A percentile compares a stretch with the other conserved stretches of the same genome.
Conservation (phyloP, 805 yeast species). For the Pichia heedii region DNA sequence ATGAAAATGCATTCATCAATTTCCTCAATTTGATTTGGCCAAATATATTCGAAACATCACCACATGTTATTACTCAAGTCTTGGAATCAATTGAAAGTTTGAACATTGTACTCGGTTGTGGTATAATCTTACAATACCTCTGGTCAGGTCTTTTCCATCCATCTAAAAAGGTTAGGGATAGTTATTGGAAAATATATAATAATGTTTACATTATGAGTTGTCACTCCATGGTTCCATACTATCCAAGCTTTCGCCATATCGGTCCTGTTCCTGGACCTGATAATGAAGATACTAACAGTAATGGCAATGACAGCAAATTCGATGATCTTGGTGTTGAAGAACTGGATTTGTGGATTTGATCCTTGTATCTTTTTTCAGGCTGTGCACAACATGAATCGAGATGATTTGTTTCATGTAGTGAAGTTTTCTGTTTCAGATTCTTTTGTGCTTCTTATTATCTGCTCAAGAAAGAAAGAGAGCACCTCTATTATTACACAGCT, state of each 20-base stretch:
- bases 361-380: not conserved
- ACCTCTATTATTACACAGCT: too few relatives aligned
- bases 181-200: conserved; percentile 84
- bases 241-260: conserved; percentile 47
- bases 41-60: conserved; percentile 87
- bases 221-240: conserved; percentile 75
- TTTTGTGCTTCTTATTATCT: not conserved
- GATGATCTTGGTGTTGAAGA: conserved; percentile 23
- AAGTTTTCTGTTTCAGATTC: not conserved
- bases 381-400: not conserved
- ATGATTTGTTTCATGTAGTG: not conserved
- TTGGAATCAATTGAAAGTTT: conserved; percentile 72
- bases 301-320: conserved; percentile 7
- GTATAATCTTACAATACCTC: conserved; percentile 61
- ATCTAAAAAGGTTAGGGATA: conserved; percentile 72
- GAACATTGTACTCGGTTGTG: conserved; percentile 66
- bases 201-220: conserved; percentile 61
- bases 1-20: conserved; percentile 79
- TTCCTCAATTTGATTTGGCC: conserved; percentile 76
- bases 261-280: conserved; percentile 10
- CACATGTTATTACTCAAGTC: conserved; percentile 82
- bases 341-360: conserved; percentile 24
- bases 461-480: not conserved
- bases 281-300: not conserved
- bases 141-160: conserved; percentile 93